Conservation (phyloP, 495 filamentous ascomycete species). For the Stereocaulon alpinum region DNA sequence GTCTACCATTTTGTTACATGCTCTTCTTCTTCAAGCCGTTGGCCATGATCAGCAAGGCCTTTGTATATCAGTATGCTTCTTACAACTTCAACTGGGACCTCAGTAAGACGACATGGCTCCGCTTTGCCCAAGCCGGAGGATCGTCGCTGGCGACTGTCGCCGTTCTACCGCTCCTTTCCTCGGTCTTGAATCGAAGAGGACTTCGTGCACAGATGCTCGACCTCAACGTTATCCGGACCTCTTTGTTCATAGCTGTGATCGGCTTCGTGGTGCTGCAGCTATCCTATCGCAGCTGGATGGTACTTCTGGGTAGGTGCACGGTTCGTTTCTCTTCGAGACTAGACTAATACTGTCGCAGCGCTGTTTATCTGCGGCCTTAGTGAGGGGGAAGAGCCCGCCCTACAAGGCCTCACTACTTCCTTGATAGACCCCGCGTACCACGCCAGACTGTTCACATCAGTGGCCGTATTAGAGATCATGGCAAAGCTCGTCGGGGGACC, state of each 20-base stretch:
- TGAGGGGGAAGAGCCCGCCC: constrained; percentile 18
- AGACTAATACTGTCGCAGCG: not conserved
- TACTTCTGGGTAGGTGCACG: constrained; percentile 9
- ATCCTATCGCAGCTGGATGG: constrained; percentile 13
- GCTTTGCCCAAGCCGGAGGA: constrained; percentile 19
- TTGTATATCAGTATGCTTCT: constrained; percentile 18
- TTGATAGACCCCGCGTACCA: constrained; percentile 12
- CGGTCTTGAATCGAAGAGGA: constrained; percentile 5
- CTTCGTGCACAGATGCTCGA: constrained; percentile 15
- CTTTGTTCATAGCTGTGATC: constrained; percentile 8
- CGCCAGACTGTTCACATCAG: constrained; percentile 17
- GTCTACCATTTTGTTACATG: constrained; percentile 13
- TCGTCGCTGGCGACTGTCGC: constrained; percentile 12
- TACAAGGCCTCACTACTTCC: constrained; percentile 17
- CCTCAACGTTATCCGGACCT: constrained; percentile 15
- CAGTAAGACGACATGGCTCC: constrained; percentile 17
- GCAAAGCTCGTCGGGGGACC: constrained; percentile 18
- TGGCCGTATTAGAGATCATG: constrained; percentile 18
- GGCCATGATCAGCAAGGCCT: constrained; percentile 16
- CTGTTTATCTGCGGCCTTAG: constrained; percentile 14
- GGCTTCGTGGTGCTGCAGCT: constrained; percentile 17
- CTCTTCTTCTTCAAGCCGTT: constrained; percentile 17
- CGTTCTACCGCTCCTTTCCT: constrained; percentile 9
- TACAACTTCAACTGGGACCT: constrained; percentile 15
- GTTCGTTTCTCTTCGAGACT: not conserved